Evolutionary conservation across 164 flowering plant species (phyloP).

Genomic region (Nelumbo lutea): DNA sequence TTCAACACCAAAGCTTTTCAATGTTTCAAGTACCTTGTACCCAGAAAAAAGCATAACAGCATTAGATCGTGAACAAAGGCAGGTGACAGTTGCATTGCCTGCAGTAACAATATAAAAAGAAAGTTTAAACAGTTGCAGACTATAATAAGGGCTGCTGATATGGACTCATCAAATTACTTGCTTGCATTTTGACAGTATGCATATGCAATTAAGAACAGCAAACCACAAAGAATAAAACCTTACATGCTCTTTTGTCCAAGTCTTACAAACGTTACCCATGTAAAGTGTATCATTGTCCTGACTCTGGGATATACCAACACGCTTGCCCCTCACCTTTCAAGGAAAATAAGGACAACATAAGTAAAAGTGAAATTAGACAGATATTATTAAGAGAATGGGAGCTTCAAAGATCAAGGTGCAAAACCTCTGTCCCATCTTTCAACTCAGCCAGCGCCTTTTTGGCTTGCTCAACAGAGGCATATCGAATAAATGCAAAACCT

Average conservation of each 20-base stretch:
- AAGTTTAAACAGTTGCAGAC: neutral
- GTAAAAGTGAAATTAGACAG: neutral
- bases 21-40: slow-evolving; percentile 27
- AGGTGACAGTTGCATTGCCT: slow-evolving; percentile 4
- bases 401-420: neutral
- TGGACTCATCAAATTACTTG: neutral
- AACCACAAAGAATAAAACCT: slow-evolving; percentile 1
- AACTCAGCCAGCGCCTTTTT: slow-evolving; percentile 31
- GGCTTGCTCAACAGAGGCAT: slow-evolving; percentile 40
- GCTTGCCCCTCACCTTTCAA: slow-evolving; percentile 37
- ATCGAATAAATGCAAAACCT: slow-evolving; percentile 43
- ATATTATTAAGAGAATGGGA: neutral
- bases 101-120: slow-evolving; percentile 1
- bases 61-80: slow-evolving; percentile 11
- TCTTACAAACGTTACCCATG: slow-evolving; percentile 39
- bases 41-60: slow-evolving; percentile 7
- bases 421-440: slow-evolving; percentile 41
- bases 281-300: slow-evolving; percentile 39
- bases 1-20: slow-evolving; percentile 29
- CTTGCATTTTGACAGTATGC: neutral
- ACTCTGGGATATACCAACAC: slow-evolving; percentile 30
- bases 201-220: neutral
- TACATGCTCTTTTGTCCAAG: slow-evolving; percentile 39
- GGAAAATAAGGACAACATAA: neutral
- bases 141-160: neutral